phyloP scores from a whole-genome alignment of 2,329 filamentous ascomycete genomes.

The Xylaria multiplex region DNA sequence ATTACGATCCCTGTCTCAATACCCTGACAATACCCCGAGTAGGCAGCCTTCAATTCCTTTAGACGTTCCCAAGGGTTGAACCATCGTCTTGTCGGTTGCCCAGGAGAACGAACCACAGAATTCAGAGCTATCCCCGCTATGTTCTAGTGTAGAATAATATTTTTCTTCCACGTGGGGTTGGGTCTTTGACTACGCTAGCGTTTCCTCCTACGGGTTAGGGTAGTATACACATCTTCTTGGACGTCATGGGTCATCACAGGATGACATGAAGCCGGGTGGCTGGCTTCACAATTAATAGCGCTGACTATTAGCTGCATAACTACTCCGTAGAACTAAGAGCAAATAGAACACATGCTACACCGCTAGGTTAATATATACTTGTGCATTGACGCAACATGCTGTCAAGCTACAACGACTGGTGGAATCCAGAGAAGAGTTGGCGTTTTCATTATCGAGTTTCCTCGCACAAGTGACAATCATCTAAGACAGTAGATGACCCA shows the following conservation, averaged over 20 bases:
- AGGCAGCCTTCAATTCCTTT: neutral
- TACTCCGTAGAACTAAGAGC: too few species aligned
- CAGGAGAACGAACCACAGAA: too few species aligned
- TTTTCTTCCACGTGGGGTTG: neutral
- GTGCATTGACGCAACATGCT: neutral
- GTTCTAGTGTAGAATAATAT: too few species aligned
- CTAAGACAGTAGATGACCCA: too few species aligned
- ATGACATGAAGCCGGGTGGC: conserved; percentile 16
- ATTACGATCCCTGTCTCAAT: neutral
- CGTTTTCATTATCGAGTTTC: too few species aligned
- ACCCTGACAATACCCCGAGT: neutral
- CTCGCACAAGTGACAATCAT: too few species aligned
- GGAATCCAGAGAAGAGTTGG: neutral
- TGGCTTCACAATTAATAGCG: conserved; percentile 17
- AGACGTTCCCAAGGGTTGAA: neutral
- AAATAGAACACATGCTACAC: too few species aligned
- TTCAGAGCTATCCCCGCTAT: neutral
- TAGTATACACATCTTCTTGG: neutral
- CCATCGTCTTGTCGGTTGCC: too few species aligned
- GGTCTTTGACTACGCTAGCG: neutral
- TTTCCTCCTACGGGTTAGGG: neutral
- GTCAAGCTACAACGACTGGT: too few species aligned
- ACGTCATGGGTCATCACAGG: neutral
- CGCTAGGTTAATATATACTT: neutral
- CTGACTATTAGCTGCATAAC: conserved; percentile 1